phyloP scores from a whole-genome alignment of 2,329 filamentous ascomycete genomes.

The Colletotrichum trifolii region DNA sequence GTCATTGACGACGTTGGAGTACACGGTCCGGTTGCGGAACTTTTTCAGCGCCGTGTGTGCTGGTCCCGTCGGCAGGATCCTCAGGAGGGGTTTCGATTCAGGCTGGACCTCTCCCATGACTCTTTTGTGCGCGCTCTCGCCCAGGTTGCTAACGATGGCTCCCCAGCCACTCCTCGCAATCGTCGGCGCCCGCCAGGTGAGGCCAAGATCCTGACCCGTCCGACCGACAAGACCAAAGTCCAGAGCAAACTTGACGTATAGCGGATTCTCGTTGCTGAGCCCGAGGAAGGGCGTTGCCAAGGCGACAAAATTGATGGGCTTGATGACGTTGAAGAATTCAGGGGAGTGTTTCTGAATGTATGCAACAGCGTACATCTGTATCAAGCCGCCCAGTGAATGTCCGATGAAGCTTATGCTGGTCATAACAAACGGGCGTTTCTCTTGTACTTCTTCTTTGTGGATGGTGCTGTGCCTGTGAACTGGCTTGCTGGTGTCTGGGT shows the following conservation, averaged over 20 bases:
- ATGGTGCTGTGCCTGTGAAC: slow-evolving; percentile 72
- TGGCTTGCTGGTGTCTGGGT: slow-evolving; percentile 52
- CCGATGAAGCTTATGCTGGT: slow-evolving; percentile 96
- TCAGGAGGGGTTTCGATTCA: slow-evolving; percentile 86
- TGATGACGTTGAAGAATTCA: slow-evolving; percentile 86
- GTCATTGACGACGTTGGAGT: slow-evolving; percentile 98
- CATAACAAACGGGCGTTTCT: slow-evolving; percentile 77
- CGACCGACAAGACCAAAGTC: slow-evolving; percentile 97
- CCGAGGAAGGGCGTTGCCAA: slow-evolving; percentile 90
- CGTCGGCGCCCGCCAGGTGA: slow-evolving; percentile 93
- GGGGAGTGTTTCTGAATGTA: slow-evolving; percentile 98
- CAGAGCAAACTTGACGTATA: slow-evolving; percentile 96
- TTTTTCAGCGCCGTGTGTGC: slow-evolving; percentile 88
- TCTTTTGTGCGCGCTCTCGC: slow-evolving; percentile 72
- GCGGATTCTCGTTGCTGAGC: slow-evolving; percentile 94
- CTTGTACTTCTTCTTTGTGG: slow-evolving; percentile 51
- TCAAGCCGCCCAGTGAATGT: slow-evolving; percentile 88
- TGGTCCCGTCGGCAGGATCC: slow-evolving; percentile 90
- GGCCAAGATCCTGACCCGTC: slow-evolving; percentile 91
- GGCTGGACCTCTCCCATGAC: slow-evolving; percentile 73
- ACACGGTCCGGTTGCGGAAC: slow-evolving; percentile 91
- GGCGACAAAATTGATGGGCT: slow-evolving; percentile 89
- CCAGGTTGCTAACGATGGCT: slow-evolving; percentile 84
- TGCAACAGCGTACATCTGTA: slow-evolving; percentile 94
- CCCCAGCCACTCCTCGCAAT: slow-evolving; percentile 89